Base-by-base conservation (phyloP, 306 rosid species). In the Begonia fuchsioides region DNA sequence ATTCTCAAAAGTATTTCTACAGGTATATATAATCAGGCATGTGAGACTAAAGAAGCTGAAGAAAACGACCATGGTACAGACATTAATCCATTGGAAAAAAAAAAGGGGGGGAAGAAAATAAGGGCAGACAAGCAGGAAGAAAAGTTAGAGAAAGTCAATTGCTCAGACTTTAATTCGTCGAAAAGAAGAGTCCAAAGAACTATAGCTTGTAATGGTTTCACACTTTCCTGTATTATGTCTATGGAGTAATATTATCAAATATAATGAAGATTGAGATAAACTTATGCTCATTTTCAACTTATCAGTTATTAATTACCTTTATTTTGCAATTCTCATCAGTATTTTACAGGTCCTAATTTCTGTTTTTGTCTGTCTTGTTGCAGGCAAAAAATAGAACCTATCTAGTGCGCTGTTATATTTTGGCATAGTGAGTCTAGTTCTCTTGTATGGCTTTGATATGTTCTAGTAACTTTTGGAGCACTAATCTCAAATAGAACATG, bases 11-110 rank as follows among this genome's bases (percentile, higher is more conserved):
- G 44, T 17, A 17, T 5, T 38, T 49, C 46, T 45, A n/a, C n/a
- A 58, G 63, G 55, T 58, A 49, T 58, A 58, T 19, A 58, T 58
- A 46, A 58, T 58, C 63, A 48, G 63, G 43, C 63, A 39, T 58
- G 39, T 32, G 40, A 58, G 40, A 14, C n/a, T 2, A 54, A 18
- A 49, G 63, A 17, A 35, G 38, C 5, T 17, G 53, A 15, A 46
- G 26, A 57, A 12, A 47, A 17, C 26, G 12, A 56, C 10, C 13
- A 49, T 19, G 32, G 13, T 50, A 13, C 54, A 5, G 54, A 50
- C 15, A 17, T 18, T 26, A 8, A 12, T 14, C 52, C 15, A 8
- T 17, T 17, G 32, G 32, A 49, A 15, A 49, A 15, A 49, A 49
- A n/a, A n/a, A n/a, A n/a, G n/a, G n/a, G 52, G 5, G 38, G 5